Base-by-base conservation (phyloP, 2,329 filamentous ascomycete species). In the Sporothrix dimorphospora region DNA sequence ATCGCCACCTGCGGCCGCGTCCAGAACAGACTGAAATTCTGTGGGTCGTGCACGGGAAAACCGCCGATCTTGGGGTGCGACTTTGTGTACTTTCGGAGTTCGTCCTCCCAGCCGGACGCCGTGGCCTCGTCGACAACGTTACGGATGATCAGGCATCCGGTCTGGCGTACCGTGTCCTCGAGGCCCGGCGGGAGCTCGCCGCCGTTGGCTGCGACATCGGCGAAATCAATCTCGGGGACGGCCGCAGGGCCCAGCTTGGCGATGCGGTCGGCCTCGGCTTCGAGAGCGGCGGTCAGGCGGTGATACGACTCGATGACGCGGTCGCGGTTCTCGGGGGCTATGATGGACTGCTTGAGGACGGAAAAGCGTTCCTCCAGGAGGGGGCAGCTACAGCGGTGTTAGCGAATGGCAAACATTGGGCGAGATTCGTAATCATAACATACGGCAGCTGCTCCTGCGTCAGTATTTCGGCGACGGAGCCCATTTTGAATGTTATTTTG, bases 21-120 rank as follows among this genome's bases (percentile, higher is more conserved):
- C 91, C 91, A 94, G 81, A 94, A 94, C 1, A 94, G 82, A 78
- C 94, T 92, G 77, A 88, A 93, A 6, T 94, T 91, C 59, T 92
- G 89, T 0, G 91, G 63, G 40, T 66, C 38, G 40, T 66, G 40
- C 24, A 24, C n/a, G 3, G 63, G 63, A 12, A 66, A 66, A 9
- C 63, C 63, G 42, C 63, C 63, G 11, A 66, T 40, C 12, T 49
- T 24, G 12, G 63, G 30, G 16, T 66, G 63, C 40, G 30, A 24
- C 40, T 49, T 30, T 7, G 63, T 66, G 63, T 66, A 66, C 7
- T 27, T 9, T 3, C 38, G 4, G 1, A 66, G 16, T 12, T 49
- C 40, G 7, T 30, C 38, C 14, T 40, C 24, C 63, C 63, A 66
- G 12, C n/a, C 24, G 1, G n/a, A 27, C 9, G 63, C 63, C 16